Base-by-base conservation (phyloP, 495 filamentous ascomycete genomes). In the Penicillium dipodomyicola region DNA sequence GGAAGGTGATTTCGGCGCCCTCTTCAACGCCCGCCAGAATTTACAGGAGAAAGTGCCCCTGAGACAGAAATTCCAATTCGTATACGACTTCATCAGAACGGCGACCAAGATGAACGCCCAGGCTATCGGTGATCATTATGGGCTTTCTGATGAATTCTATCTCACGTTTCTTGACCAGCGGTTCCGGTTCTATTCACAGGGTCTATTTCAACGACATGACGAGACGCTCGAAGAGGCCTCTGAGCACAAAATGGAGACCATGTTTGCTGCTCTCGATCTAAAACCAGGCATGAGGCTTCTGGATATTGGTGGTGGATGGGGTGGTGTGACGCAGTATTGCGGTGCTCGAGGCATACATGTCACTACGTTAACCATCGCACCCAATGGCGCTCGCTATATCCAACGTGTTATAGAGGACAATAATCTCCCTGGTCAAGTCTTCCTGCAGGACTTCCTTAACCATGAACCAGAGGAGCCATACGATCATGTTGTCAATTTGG, bases 271-370 rank as follows among this genome's bases (percentile, higher is more conserved):
- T 3, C 53, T 65, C 2, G 42, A 37, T 5, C 49, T 65, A 25
- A 59, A 59, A 39, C 47, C 55, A 14, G 63, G 56, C 0, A 54
- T 54, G 56, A 45, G 59, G 6, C 4, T 65, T 3, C 52, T 62
- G 3, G 63, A 62, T 54, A 53, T 65, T 37, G 63, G 63, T 12
- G 56, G 63, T 22, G 63, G 63, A 10, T 65, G 63, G 63, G 56
- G 63, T 45, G 56, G 63, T 0, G 54, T 65, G 5, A 62, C 63
- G 4, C 59, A 62, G 48, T 65, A 62, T n/a, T 65, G 63, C 23
- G 59, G 59, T 35, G 56, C 59, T 17, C 48, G 59, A 27, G 59
- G 63, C 8, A 52, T 65, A 5, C 62, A 65, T 32, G 58, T 59
- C 27, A 57, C 55, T 9, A 56, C 63, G 0, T 44, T 62, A 30